These are phyloP conservation scores for Colletotrichum musicola DNA, from an alignment of 2,329 filamentous ascomycete genomes.

Conservation along the genomic window DNA sequence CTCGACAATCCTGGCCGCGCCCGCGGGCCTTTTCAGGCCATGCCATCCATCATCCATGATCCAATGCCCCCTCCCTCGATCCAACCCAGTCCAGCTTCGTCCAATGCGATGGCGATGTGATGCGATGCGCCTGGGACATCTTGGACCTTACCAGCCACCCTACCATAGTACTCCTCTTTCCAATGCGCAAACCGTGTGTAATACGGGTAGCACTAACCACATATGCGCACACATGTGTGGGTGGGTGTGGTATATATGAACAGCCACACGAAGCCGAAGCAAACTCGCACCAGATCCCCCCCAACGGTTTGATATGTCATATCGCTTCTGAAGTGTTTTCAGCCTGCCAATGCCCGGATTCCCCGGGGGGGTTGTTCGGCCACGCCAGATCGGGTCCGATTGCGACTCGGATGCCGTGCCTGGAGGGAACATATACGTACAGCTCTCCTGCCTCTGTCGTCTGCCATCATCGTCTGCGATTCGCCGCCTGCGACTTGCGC, in stretches of 20 bases:
- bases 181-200: not conserved
- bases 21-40: slow-evolving; percentile 10
- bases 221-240: too few species aligned
- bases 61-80: not conserved
- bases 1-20: slow-evolving; percentile 26
- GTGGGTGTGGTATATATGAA: too few species aligned
- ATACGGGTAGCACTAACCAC: too few species aligned
- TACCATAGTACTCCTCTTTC: not conserved
- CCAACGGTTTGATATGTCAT: slow-evolving; percentile 5
- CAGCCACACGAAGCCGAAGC: too few species aligned
- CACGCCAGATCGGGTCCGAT: slow-evolving; percentile 24
- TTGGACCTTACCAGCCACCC: not conserved
- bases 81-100: slow-evolving; percentile 14
- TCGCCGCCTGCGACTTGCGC: slow-evolving; percentile 22
- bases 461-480: not conserved
- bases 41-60: slow-evolving; percentile 4
- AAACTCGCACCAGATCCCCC: not conserved
- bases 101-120: slow-evolving; percentile 8
- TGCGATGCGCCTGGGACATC: not conserved
- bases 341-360: slow-evolving; percentile 13
- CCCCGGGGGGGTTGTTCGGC: not conserved
- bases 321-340: slow-evolving; percentile 1
- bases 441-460: not conserved
- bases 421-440: not conserved
- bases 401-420: slow-evolving; percentile 23